Base-by-base conservation (phyloP, 768 basidiomycete species). In the Auricularia auricula-judae region DNA sequence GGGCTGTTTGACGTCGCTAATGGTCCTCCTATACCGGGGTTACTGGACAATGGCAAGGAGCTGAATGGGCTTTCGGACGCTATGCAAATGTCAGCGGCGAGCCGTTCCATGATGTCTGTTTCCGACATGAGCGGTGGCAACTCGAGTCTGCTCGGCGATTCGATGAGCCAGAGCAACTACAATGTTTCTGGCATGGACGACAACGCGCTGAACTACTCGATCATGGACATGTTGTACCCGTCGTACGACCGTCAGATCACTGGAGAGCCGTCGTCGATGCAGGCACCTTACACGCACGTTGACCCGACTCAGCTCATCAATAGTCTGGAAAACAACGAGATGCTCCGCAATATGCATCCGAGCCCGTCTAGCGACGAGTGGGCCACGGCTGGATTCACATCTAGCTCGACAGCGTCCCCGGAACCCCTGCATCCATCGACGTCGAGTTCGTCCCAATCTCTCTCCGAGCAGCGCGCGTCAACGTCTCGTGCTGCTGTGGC, bases 301-400 rank as follows among this genome's bases (percentile, higher is more conserved):
- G 92, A 98, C 76, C 95, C 95, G 7, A 88, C 89, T n/a, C 92
- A 96, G 76, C 89, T 96, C 54, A 74, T 82, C 71, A 62, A 67
- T 72, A 65, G 79, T 78, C n/a, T 76, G 47, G 35, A 59, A 4
- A 35, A 14, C 29, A 14, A 14, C 23, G 34, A 29, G 11, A 29
- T 59, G 56, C 12, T 35, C 5, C 56, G 56, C 14, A 59, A 35
- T 35, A 84, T 84, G 76, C 88, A 87, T 71, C 78, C 86, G 54
- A 92, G 87, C 73, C 89, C 91, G 4, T 88, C 87, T 16, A 91
- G 89, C 72, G 90, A 91, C 72, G 87, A 83, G 7, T 91, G 89
- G 88, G 84, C 82, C 33, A 88, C 86, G n/a, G 58, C 65, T 34
- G 85, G 84, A 29, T 77, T 85, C 43, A 78, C 78, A 65, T 82